phyloP scores from a whole-genome alignment of 2,329 filamentous ascomycete genomes.

The Pseudogymnoascus sp. region DNA sequence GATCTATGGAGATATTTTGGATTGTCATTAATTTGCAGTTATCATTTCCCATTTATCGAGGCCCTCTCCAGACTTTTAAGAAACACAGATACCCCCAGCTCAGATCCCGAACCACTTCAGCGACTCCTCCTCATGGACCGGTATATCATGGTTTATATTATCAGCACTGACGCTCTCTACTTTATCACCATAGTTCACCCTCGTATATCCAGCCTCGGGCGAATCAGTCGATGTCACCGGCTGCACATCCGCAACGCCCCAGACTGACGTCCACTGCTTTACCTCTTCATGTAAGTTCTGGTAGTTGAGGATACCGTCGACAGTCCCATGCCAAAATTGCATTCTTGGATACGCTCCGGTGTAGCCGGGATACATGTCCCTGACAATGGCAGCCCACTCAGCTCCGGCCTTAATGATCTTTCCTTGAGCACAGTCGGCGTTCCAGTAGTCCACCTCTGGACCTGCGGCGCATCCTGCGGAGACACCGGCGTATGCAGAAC shows the following conservation, averaged over 20 bases:
- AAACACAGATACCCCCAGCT: not conserved
- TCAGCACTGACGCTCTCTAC: not conserved
- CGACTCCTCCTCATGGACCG: not conserved
- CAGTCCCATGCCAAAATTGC: conserved; percentile 29
- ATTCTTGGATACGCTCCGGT: conserved; percentile 35
- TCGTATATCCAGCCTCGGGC: not conserved
- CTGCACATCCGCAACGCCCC: not conserved
- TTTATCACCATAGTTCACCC: not conserved
- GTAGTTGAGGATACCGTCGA: conserved; percentile 33
- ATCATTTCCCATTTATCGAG: not conserved
- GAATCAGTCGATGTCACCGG: not conserved
- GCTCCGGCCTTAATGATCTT: conserved; percentile 27
- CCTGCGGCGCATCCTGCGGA: conserved; percentile 37
- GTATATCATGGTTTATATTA: not conserved
- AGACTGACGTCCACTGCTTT: conserved; percentile 41
- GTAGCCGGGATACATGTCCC: conserved; percentile 33
- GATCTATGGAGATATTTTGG: not conserved
- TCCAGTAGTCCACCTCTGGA: conserved; percentile 33
- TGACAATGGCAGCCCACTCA: conserved; percentile 42
- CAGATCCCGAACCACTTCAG: not conserved
- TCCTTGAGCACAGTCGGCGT: conserved; percentile 39
- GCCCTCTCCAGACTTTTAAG: not conserved
- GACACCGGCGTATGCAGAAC: conserved; percentile 37
- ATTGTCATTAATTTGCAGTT: not conserved
- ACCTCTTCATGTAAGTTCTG: conserved; percentile 36